Conservation (phyloP, 106 monocot genomes). For the Chionographis japonica region DNA sequence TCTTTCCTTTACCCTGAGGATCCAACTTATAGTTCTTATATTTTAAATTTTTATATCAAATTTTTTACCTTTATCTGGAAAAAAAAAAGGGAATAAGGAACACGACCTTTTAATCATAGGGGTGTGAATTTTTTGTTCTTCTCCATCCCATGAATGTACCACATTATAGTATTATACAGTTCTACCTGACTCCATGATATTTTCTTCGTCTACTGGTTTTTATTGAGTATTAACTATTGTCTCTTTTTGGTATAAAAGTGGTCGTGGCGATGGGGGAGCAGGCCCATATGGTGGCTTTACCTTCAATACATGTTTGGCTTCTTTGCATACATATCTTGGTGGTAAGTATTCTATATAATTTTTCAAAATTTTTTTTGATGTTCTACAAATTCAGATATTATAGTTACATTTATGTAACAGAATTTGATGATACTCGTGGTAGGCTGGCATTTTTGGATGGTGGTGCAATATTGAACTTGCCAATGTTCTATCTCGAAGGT, state of each 20-base stretch:
- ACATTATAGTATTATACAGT: no score
- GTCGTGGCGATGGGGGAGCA: slow-evolving; percentile 17
- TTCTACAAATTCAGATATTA: slow-evolving; percentile 1
- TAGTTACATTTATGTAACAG: slow-evolving; percentile 30
- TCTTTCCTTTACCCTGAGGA: no score
- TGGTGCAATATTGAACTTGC: slow-evolving; percentile 69
- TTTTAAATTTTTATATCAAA: no score
- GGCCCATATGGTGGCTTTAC: slow-evolving; percentile 25
- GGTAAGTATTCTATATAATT: slow-evolving; percentile 16
- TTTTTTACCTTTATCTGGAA: no score
- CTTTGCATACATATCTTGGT: slow-evolving; percentile 50
- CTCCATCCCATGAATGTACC: no score
- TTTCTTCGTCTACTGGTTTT: no score
- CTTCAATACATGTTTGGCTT: slow-evolving; percentile 34
- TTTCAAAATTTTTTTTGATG: not conserved
- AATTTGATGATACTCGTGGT: slow-evolving; percentile 81
- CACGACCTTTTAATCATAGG: no score
- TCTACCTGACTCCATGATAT: not conserved
- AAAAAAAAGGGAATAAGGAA: no score
- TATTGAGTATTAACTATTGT: not conserved
- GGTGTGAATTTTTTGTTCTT: no score
- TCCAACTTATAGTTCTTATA: no score
- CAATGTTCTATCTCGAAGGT: slow-evolving; percentile 96
- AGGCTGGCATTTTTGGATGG: slow-evolving; percentile 73
- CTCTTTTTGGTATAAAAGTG: not conserved